Percentiles rank a stretch among this genome's conserved stretches.
These are phyloP conservation scores for Heliocybe sulcata DNA, from an alignment of 1,284 basidiomycete genomes.

Conservation along the genomic window DNA sequence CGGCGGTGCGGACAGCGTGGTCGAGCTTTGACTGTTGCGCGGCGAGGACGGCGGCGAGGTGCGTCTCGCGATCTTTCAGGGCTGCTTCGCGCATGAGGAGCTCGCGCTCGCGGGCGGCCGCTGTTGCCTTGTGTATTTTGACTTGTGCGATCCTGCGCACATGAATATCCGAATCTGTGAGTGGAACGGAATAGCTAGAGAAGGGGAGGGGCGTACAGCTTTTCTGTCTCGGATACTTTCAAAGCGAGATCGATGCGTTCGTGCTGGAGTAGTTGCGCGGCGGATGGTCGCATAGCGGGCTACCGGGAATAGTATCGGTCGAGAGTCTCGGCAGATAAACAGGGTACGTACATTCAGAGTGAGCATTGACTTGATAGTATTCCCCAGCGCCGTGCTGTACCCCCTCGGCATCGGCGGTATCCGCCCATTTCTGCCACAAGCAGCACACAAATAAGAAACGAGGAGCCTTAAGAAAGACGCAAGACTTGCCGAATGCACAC, in stretches of 20 bases:
- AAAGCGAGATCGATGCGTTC: constrained; percentile 68
- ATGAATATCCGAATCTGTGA: neutral
- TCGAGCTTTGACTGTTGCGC: constrained; percentile 10
- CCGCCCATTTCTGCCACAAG: constrained; percentile 56
- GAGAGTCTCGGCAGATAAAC: constrained; percentile 2
- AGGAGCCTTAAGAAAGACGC: neutral
- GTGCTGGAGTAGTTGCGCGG: constrained; percentile 69
- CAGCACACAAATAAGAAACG: neutral
- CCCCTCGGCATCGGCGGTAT: constrained; percentile 81
- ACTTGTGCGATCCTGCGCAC: constrained; percentile 46
- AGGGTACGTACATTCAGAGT: constrained; percentile 64
- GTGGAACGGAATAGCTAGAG: neutral
- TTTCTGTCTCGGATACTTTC: constrained; percentile 72
- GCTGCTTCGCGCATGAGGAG: constrained; percentile 49
- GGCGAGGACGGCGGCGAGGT: constrained; percentile 43
- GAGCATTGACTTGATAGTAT: constrained; percentile 83
- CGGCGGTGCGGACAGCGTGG: constrained; percentile 22
- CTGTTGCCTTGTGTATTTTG: constrained; percentile 50
- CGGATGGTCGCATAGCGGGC: constrained; percentile 82
- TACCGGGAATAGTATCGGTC: constrained; percentile 18
- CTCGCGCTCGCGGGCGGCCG: constrained; percentile 58
- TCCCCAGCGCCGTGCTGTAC: constrained; percentile 67
- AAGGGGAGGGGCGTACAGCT: constrained; percentile 46
- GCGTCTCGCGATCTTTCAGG: constrained; percentile 47
- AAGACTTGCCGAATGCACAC: constrained; percentile 64